Base-by-base conservation (phyloP, 116 monocot species). In the Iris pallida region DNA sequence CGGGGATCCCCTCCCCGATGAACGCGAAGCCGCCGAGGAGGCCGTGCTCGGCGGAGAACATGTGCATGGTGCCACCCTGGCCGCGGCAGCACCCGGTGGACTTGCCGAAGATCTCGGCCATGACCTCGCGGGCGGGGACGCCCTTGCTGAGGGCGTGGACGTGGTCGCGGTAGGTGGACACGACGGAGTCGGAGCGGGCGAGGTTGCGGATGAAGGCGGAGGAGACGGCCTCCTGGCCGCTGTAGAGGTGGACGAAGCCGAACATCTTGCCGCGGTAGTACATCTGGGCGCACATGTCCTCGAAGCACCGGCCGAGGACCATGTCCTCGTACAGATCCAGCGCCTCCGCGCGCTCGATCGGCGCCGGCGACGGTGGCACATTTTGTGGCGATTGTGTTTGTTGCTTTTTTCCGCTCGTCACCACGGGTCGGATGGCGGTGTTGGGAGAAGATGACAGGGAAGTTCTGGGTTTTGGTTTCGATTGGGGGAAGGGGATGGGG, bases 281-380 rank as follows among this genome's bases (percentile, higher is more conserved):
- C 94, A 94, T 90, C 83, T 94, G 90, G 1, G 90, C 94, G 63
- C 90, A 94, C 94, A 90, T 87, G 72, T 94, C 94, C 79, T 94
- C 94, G 65, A 94, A 94, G 20, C 72, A 52, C 1, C 90, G 82
- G 8, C 94, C 94, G 11, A 94, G 71, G 1, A 83, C 55, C 94
- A 94, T 94, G 82, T 94, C 94, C 79, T 94, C 94, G 59, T 87
- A 94, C 42, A 94, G 76, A 70, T 78, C 87, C 19, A 94, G 60
- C 7, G 78, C 89, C 18, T 78, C 90, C 19, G 90, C 90, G 4
- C 82, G 61, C 4, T 53, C 65, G 19, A 87, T 73, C 55, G 20
- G 68, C 82, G 77, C 30, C 3, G 30, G 30, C 30, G 30, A 30
- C 30, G 30, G 3, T 30, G 30, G 3, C 30, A 30, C 30, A 3